Evolutionary conservation across 371 early-diverging fungal species (phyloP).

Genomic region (Saksenaea vasiformis): DNA sequence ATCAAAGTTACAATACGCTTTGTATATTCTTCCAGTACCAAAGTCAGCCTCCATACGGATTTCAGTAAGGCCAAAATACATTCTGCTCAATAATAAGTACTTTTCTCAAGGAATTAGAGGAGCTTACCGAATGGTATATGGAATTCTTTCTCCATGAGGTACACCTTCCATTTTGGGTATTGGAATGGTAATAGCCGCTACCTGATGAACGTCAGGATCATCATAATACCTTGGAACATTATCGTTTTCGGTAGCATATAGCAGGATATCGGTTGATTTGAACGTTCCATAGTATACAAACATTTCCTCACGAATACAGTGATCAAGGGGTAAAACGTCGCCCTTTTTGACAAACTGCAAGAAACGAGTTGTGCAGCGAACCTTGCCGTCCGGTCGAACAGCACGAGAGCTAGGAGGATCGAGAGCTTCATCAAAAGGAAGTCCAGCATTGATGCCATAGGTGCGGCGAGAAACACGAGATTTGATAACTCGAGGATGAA

Average conservation of each 20-base stretch:
- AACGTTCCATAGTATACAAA: conserved; percentile 52
- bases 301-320: conserved; percentile 48
- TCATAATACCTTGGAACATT: conserved; percentile 41
- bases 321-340: conserved; percentile 42
- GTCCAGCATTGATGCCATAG: conserved; percentile 62
- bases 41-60: conserved; percentile 54
- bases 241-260: conserved; percentile 45
- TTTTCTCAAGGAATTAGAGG: background rate
- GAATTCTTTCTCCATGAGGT: conserved; percentile 33
- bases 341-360: conserved; percentile 43
- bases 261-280: conserved; percentile 43
- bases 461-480: conserved; percentile 61
- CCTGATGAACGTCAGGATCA: conserved; percentile 37
- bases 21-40: conserved; percentile 37
- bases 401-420: conserved; percentile 38
- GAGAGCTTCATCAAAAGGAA: conserved; percentile 46
- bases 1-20: conserved; percentile 46
- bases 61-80: conserved; percentile 53
- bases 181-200: conserved; percentile 48
- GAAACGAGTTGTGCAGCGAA: conserved; percentile 48
- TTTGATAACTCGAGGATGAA: conserved; percentile 51
- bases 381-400: conserved; percentile 45
- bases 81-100: conserved; percentile 20
- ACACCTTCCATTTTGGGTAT: conserved; percentile 39
- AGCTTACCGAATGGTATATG: conserved; percentile 44